These are phyloP conservation scores for Neoboletus subvelutipes DNA, from an alignment of 768 basidiomycete genomes.

Conservation along the genomic window DNA sequence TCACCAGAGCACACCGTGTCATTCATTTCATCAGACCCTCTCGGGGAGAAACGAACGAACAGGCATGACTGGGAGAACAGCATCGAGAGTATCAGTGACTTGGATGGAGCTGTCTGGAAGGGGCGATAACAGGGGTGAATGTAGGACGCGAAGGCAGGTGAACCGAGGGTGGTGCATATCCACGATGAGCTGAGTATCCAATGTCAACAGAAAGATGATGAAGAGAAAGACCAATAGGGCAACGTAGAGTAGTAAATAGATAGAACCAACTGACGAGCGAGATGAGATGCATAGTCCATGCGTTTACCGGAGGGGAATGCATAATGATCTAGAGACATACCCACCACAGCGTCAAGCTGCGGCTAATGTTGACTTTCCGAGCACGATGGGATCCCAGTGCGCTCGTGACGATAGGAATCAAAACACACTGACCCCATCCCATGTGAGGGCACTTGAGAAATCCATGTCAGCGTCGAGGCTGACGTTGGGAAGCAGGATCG, in stretches of 20 bases:
- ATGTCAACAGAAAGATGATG: slow-evolving; percentile 10
- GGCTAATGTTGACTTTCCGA: slow-evolving; percentile 13
- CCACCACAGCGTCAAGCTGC: slow-evolving; percentile 8
- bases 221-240: slow-evolving; percentile 23
- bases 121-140: neutral
- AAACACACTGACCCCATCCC: slow-evolving; percentile 31
- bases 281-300: slow-evolving; percentile 19
- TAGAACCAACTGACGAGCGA: slow-evolving; percentile 17
- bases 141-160: neutral
- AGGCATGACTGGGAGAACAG: slow-evolving; percentile 21
- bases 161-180: slow-evolving; percentile 1
- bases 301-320: slow-evolving; percentile 16
- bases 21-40: slow-evolving; percentile 46
- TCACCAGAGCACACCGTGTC: slow-evolving; percentile 39
- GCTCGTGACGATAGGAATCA: slow-evolving; percentile 16
- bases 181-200: neutral
- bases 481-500: slow-evolving; percentile 19
- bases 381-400: slow-evolving; percentile 1
- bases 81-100: slow-evolving; percentile 18
- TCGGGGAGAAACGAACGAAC: slow-evolving; percentile 44
- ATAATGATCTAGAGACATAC: slow-evolving; percentile 9
- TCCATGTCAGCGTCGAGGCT: slow-evolving; percentile 28
- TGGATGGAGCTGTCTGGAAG: slow-evolving; percentile 3
- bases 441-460: slow-evolving; percentile 26
- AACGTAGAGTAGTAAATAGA: slow-evolving; percentile 29